Percentiles rank a stretch among this genome's conserved stretches.
Conservation (phyloP, 345 rosid genomes). For the Laguncularia racemosa region DNA sequence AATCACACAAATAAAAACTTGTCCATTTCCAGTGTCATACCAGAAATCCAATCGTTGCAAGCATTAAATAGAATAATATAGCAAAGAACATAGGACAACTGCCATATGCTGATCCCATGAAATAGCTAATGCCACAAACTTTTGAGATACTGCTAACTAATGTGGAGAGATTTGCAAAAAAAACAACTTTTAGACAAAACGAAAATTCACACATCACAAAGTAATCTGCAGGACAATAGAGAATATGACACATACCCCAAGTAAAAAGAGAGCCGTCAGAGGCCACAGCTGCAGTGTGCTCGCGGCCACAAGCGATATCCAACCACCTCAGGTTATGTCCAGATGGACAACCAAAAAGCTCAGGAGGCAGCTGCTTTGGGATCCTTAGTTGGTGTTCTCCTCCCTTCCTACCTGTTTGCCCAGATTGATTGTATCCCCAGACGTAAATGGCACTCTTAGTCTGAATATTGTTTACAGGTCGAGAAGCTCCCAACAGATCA, state of each 20-base stretch:
- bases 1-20: too few species aligned
- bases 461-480: constrained; percentile 30
- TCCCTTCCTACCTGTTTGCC: constrained; percentile 86
- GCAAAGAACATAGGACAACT: too few species aligned
- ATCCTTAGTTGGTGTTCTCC: constrained; percentile 66
- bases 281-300: constrained; percentile 91
- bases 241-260: constrained; percentile 52
- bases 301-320: constrained; percentile 90
- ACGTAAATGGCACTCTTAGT: constrained; percentile 92
- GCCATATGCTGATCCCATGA: too few species aligned
- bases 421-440: constrained; percentile 93
- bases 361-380: constrained; percentile 90
- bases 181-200: too few species aligned
- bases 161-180: too few species aligned
- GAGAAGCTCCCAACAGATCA: constrained; percentile 61
- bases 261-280: constrained; percentile 97
- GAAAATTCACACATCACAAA: neutral
- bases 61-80: too few species aligned
- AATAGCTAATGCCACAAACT: too few species aligned
- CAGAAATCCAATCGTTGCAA: too few species aligned
- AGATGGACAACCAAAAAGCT: constrained; percentile 86
- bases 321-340: constrained; percentile 77
- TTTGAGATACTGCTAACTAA: too few species aligned
- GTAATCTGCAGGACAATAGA: constrained; percentile 5
- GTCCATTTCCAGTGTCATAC: too few species aligned